Conservation (phyloP, 78 protist species). For the Dictyostelium discoideum region DNA sequence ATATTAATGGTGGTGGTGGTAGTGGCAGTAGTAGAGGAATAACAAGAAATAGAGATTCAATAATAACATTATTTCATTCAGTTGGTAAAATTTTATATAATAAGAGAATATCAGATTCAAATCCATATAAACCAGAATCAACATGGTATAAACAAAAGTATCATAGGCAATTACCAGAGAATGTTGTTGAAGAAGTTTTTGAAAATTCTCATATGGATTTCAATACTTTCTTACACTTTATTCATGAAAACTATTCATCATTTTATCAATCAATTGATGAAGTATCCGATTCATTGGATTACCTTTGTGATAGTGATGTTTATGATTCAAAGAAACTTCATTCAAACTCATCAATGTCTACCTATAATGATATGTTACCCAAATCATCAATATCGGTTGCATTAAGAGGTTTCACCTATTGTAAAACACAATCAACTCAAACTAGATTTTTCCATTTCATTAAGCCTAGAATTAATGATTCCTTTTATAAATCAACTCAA, state of each 20-base stretch:
- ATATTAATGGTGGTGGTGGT: not conserved
- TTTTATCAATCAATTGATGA: constrained; percentile 53
- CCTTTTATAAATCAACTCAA: not conserved
- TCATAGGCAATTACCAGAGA: constrained; percentile 26
- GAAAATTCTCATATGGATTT: constrained; percentile 48
- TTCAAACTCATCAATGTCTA: not conserved
- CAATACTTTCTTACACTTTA: not conserved
- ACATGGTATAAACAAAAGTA: constrained; percentile 44
- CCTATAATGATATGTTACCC: constrained; percentile 14
- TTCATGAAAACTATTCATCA: constrained; percentile 48
- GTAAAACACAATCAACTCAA: not conserved
- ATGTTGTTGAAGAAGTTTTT: constrained; percentile 30
- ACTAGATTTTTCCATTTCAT: constrained; percentile 15
- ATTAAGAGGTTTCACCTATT: constrained; percentile 53
- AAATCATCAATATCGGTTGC: constrained; percentile 31
- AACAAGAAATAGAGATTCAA: not conserved
- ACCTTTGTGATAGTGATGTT: constrained; percentile 41
- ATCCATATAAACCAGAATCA: not conserved
- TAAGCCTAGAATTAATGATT: constrained; percentile 21
- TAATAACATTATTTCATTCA: constrained; percentile 33
- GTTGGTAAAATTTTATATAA: constrained; percentile 61
- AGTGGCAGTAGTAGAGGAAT: too few species aligned
- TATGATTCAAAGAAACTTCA: not conserved
- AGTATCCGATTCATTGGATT: not conserved
- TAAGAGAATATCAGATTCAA: constrained; percentile 5